These are phyloP conservation scores for Colletotrichum graminicola DNA, from an alignment of 2,329 filamentous ascomycete species.

Conservation along the genomic window DNA sequence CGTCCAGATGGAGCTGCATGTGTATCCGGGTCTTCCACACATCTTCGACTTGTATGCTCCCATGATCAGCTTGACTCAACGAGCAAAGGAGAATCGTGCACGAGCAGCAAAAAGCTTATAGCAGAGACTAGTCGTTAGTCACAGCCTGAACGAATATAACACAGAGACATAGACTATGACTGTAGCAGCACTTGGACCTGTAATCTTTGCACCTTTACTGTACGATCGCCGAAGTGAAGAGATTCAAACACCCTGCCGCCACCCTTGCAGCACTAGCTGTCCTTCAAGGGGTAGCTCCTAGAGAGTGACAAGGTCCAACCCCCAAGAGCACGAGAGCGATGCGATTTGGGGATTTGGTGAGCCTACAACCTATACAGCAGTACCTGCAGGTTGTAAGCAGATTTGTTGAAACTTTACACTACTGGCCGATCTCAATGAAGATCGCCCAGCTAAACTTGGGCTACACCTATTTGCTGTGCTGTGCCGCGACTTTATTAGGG, in stretches of 20 bases:
- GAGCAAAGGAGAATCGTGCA: conserved; percentile 17
- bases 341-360: too few species aligned
- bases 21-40: conserved; percentile 57
- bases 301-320: too few species aligned
- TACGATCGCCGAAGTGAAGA: not conserved
- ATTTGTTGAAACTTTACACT: too few species aligned
- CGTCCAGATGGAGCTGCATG: conserved; percentile 54
- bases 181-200: conserved; percentile 9
- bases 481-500: not conserved
- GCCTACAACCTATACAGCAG: too few species aligned
- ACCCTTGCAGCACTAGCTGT: too few species aligned
- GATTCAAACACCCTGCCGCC: too few species aligned
- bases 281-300: too few species aligned
- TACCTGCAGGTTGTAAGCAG: too few species aligned
- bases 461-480: not conserved
- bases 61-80: conserved; percentile 9
- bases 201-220: not conserved
- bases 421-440: too few species aligned
- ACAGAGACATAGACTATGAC: not conserved
- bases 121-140: not conserved
- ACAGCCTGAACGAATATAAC: not conserved
- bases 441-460: not conserved
- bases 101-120: conserved; percentile 15
- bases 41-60: conserved; percentile 49
- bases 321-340: too few species aligned